Percentiles rank a stretch among this genome's conserved stretches.
Evolutionary conservation across 2,329 filamentous ascomycete species (phyloP).

Genomic region (Ceratocystis papillata): DNA sequence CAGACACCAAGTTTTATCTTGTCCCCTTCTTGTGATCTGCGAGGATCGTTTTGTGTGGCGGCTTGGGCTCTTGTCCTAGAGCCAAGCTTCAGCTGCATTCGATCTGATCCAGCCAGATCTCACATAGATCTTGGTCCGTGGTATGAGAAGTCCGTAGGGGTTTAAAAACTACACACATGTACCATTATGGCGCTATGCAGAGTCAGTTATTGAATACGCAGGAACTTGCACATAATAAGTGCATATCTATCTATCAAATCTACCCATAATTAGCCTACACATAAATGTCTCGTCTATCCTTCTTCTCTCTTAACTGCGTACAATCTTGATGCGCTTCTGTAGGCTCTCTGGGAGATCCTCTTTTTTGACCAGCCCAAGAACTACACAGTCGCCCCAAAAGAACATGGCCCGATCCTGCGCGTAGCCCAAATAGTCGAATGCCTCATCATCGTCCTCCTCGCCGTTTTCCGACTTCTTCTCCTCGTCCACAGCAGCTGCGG

Average conservation of each 20-base stretch:
- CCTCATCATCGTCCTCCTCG: constrained; percentile 43
- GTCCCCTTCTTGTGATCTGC: constrained; percentile 6
- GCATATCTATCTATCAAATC: neutral
- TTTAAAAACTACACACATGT: neutral
- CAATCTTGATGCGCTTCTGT: constrained; percentile 53
- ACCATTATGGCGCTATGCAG: neutral
- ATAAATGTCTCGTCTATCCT: neutral
- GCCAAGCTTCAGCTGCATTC: constrained; percentile 11
- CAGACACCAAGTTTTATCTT: neutral
- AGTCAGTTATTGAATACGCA: neutral
- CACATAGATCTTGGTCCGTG: constrained; percentile 2
- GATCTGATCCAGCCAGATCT: constrained; percentile 8
- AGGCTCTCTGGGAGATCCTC: constrained; percentile 68
- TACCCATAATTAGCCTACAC: neutral
- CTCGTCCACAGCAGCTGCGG: constrained; percentile 25
- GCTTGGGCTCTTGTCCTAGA: neutral
- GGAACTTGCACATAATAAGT: neutral
- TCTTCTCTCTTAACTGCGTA: constrained; percentile 46
- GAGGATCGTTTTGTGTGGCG: neutral
- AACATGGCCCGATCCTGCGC: constrained; percentile 83
- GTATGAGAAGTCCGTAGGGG: neutral
- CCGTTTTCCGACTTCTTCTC: constrained; percentile 24
- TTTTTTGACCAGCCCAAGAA: constrained; percentile 59
- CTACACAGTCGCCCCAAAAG: constrained; percentile 84
- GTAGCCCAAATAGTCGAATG: constrained; percentile 89